These are phyloP conservation scores for Candida albicans DNA, from an alignment of 1,139 yeast species.

Conservation along the genomic window DNA sequence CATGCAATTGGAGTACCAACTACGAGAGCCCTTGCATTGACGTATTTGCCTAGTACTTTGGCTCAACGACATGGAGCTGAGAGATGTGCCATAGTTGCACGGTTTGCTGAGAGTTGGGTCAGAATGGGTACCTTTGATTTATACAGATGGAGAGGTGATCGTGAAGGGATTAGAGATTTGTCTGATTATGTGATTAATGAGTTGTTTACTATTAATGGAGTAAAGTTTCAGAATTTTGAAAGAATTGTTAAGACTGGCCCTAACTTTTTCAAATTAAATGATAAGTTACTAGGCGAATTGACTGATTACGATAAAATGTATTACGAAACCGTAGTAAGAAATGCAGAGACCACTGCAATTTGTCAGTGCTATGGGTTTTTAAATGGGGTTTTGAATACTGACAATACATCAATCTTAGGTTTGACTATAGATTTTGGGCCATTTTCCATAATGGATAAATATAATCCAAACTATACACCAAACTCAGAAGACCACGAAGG, in stretches of 20 bases:
- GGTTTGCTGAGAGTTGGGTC: constrained; percentile 87
- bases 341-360: constrained; percentile 75
- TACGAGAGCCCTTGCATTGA: constrained; percentile 76
- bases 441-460: constrained; percentile 83
- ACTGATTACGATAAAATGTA: constrained; percentile 72
- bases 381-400: constrained; percentile 94
- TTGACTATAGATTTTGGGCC: constrained; percentile 94
- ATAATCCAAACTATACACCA: constrained; percentile 80
- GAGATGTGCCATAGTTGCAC: constrained; percentile 78
- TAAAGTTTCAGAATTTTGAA: constrained; percentile 38
- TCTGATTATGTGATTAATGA: constrained; percentile 75
- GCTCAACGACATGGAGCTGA: constrained; percentile 77
- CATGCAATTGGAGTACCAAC: constrained; percentile 83
- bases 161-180: constrained; percentile 58
- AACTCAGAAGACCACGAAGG: constrained; percentile 79
- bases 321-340: constrained; percentile 65
- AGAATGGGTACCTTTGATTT: constrained; percentile 90
- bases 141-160: constrained; percentile 71
- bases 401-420: constrained; percentile 86
- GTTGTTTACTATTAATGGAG: constrained; percentile 45
- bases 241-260: constrained; percentile 17
- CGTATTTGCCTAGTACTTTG: constrained; percentile 67
- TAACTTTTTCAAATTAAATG: constrained; percentile 22
- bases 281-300: constrained; percentile 32
- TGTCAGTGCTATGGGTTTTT: constrained; percentile 93